Conservation (phyloP, 1,284 basidiomycete species). For the Ceratobasidium sp. region DNA sequence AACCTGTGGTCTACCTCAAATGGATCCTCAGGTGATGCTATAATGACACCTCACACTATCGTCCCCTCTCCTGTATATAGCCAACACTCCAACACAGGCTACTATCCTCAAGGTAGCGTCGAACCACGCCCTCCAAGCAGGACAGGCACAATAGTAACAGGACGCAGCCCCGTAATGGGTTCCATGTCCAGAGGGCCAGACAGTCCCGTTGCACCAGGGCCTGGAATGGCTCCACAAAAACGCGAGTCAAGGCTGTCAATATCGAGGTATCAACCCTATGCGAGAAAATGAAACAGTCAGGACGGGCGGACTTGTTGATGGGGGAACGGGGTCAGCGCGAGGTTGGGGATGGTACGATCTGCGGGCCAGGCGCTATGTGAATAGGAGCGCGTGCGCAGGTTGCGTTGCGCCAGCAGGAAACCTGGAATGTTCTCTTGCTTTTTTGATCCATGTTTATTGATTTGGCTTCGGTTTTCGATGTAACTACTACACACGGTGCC, state of each 20-base stretch:
- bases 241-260: conserved; percentile 40
- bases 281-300: conserved; percentile 28
- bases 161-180: conserved; percentile 34
- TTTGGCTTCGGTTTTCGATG: conserved; percentile 42
- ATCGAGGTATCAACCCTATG: conserved; percentile 41
- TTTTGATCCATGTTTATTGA: conserved; percentile 44
- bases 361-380: conserved; percentile 38
- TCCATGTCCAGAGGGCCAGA: conserved; percentile 26
- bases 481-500: conserved; percentile 41
- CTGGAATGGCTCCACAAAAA: conserved; percentile 35
- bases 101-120: conserved; percentile 38
- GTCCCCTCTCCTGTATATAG: conserved; percentile 39
- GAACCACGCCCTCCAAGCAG: conserved; percentile 40
- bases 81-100: conserved; percentile 31
- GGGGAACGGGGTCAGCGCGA: neutral
- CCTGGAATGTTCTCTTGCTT: conserved; percentile 34
- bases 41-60: conserved; percentile 34
- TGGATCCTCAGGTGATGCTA: conserved; percentile 7
- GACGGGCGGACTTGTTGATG: neutral
- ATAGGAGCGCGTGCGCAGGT: conserved; percentile 38
- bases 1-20: conserved; percentile 62
- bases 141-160: conserved; percentile 14
- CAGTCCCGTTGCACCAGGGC: conserved; percentile 41
- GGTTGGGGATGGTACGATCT: conserved; percentile 22
- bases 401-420: conserved; percentile 39